Evolutionary conservation across 2,329 filamentous ascomycete genomes (phyloP), one percentile per base, ranked within the genome.

Genomic region (Aspergillus fumigatus): DNA sequence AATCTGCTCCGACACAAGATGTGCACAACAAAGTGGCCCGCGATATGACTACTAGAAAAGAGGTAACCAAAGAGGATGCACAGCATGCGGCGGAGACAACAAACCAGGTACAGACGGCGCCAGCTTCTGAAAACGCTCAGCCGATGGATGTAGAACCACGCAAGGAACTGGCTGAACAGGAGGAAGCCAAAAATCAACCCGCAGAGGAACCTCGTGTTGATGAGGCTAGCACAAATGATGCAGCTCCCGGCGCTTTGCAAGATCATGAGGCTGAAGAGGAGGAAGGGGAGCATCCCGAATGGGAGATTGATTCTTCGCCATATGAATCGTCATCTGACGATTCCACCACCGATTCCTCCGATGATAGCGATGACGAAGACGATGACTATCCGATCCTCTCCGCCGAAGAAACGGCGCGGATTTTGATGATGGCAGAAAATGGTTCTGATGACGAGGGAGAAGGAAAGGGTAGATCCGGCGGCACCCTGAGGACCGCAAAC

Each of bases 371-470:
- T 51, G 68, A 70, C 38, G 78, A 77, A 29, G 80, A 80, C 38
- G 80, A 80, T 58, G 84, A 83, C 29, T 91, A 91, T 65, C 84
- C 89, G 53, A 80, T 92, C 45, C 79, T 97, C 1, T 87, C 87
- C 53, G 84, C 92, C 2, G 90, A 92, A 66, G 92, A 96, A 70
- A 88, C 90, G 56, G 91, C 90, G 0, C 87, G 88, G 35, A 85
- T 96, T 50, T 79, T 97, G 23, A 95, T 97, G 90, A 83, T 88
- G 60, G 88, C 84, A 47, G 92, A 93, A 61, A 86, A 82, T 32
- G 89, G 86, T 1, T 92, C 89, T 1, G 92, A 94, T 54, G 89
- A 92, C 53, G 91, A 92, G 63, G 84, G 82, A 11, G 82, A 84
- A 17, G 78, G 78, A 25, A 82, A 80, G 52, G 69, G 73, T 29